A percentile compares a stretch with the other conserved stretches of the same genome.
phyloP scores from a whole-genome alignment of 2,329 filamentous ascomycete genomes.

The Ceratocystis smalleyi region DNA sequence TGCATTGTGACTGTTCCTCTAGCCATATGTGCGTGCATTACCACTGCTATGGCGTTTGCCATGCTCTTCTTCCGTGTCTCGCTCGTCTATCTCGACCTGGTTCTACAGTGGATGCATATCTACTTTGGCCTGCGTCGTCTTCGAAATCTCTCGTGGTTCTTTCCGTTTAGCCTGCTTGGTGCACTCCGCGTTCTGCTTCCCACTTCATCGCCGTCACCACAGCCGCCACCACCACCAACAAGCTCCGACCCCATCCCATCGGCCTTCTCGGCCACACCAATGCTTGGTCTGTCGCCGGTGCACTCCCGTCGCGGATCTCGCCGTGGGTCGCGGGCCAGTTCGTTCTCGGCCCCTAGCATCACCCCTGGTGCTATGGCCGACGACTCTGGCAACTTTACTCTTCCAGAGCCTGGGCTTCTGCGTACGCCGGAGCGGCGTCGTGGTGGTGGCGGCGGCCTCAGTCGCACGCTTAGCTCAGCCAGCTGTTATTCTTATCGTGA shows the following conservation, averaged over 20 bases:
- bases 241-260: constrained; percentile 25
- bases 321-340: neutral
- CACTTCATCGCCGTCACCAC: constrained; percentile 7
- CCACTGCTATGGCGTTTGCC: constrained; percentile 45
- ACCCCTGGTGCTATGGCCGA: neutral
- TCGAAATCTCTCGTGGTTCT: constrained; percentile 24
- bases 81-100: constrained; percentile 48
- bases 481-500: neutral
- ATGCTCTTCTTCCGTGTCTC: constrained; percentile 45
- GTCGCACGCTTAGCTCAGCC: neutral
- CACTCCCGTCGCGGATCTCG: constrained; percentile 4
- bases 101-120: constrained; percentile 40
- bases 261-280: constrained; percentile 22
- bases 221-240: constrained; percentile 17
- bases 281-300: neutral
- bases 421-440: constrained; percentile 2
- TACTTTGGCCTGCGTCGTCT: constrained; percentile 28
- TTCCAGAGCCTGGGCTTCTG: neutral
- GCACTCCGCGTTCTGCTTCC: constrained; percentile 12
- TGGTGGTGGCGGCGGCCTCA: neutral
- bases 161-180: constrained; percentile 3
- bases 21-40: constrained; percentile 46
- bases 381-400: neutral
- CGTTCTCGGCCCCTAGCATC: neutral
- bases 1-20: constrained; percentile 48